phyloP scores from a whole-genome alignment of 176 grass and related monocot genomes.

The Calamus simplicifolius region DNA sequence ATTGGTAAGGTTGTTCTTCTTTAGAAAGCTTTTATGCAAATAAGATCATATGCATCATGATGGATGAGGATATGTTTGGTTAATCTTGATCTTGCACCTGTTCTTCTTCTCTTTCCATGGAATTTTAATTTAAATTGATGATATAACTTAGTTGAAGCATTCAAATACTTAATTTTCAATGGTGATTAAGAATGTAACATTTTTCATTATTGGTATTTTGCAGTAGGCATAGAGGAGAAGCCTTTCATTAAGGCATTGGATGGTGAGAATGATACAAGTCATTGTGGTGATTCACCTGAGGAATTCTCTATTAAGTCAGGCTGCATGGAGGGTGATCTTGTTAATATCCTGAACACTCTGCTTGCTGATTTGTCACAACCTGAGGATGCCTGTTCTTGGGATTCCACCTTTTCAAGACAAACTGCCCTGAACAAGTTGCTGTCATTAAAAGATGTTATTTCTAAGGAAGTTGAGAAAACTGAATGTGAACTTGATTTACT shows the following conservation, averaged over 20 bases:
- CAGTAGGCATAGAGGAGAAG: constrained; percentile 52
- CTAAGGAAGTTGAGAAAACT: constrained; percentile 72
- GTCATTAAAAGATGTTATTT: constrained; percentile 59
- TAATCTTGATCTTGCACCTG: no score
- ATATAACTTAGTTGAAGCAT: no score
- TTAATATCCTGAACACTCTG: constrained; percentile 41
- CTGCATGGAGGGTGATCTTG: constrained; percentile 33
- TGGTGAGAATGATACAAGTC: constrained; percentile 16
- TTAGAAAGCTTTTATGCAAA: no score
- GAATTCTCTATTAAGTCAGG: constrained; percentile 39
- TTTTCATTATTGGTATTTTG: constrained; percentile 15
- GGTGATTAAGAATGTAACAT: no score
- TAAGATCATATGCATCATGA: no score
- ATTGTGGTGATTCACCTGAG: constrained; percentile 11
- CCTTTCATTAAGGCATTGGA: constrained; percentile 32
- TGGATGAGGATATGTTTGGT: no score
- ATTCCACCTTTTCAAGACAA: constrained; percentile 41
- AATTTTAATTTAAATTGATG: no score
- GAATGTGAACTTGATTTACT: constrained; percentile 85
- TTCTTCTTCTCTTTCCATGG: no score
- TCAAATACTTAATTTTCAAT: no score
- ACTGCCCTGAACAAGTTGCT: constrained; percentile 47
- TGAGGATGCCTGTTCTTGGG: constrained; percentile 61
- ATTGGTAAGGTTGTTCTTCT: no score
- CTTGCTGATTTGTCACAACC: constrained; percentile 49